Evolutionary conservation across 225 moss, liverwort and hornwort genomes (phyloP).

Genomic region (Physcomitrellopsis africana): DNA sequence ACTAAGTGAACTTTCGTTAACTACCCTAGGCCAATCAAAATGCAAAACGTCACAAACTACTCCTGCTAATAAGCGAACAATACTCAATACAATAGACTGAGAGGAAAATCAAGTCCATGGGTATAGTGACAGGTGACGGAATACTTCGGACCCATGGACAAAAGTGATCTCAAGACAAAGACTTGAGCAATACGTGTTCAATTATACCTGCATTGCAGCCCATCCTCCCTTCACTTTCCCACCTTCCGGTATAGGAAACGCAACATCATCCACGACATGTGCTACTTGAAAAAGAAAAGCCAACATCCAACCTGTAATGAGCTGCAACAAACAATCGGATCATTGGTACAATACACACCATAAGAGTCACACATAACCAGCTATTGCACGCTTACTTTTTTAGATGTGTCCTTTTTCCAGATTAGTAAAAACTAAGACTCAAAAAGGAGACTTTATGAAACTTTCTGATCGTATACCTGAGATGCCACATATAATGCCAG

Average conservation of each 20-base stretch:
- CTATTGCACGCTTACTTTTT: background rate
- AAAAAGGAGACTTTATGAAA: background rate
- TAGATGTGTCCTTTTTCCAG: background rate
- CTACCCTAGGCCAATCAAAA: no score
- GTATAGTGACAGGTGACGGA: no score
- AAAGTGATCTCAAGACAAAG: no score
- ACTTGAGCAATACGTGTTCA: background rate
- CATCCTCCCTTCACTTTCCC: slow-evolving; percentile 81
- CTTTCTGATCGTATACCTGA: slow-evolving; percentile 47
- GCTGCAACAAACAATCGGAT: slow-evolving; percentile 53
- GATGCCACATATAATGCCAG: slow-evolving; percentile 67
- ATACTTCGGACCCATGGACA: no score
- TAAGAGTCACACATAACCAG: slow-evolving; percentile 1
- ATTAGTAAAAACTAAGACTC: background rate
- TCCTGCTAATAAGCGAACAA: no score
- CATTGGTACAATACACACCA: background rate
- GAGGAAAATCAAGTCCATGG: no score
- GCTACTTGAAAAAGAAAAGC: slow-evolving; percentile 98
- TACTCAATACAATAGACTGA: no score
- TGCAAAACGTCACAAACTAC: no score
- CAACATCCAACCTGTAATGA: slow-evolving; percentile 89
- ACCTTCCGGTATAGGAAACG: slow-evolving; percentile 74
- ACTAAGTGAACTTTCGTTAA: no score
- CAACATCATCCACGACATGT: slow-evolving; percentile 93
- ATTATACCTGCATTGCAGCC: slow-evolving; percentile 91